Conservation (phyloP, 148 eudicot species). For the Chenopodium suecicum region DNA sequence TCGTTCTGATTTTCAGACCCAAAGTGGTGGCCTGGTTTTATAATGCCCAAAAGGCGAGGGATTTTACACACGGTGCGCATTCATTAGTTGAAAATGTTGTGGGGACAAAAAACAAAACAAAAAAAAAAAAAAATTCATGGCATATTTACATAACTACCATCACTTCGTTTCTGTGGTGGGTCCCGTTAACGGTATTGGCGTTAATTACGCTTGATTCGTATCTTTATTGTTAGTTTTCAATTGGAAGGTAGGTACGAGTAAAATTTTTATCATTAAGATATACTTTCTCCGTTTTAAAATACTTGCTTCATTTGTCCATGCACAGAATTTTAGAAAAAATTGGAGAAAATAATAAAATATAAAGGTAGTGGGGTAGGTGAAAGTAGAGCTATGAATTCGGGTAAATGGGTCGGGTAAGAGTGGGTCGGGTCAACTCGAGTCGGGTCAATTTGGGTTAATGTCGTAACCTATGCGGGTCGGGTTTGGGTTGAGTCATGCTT, state of each 20-base stretch:
- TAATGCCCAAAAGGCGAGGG: constrained; percentile 7
- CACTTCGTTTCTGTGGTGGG: constrained; percentile 3
- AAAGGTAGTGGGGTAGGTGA: no score
- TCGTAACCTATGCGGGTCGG: no score
- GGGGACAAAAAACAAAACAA: not conserved
- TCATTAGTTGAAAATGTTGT: not conserved
- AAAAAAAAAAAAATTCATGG: not conserved
- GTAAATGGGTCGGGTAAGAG: no score
- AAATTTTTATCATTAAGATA: no score
- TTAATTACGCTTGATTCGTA: constrained; percentile 34
- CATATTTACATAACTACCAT: constrained; percentile 37
- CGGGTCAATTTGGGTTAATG: no score
- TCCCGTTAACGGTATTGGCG: constrained; percentile 45
- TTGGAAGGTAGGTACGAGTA: not conserved
- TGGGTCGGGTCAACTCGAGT: no score
- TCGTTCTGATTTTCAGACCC: constrained; percentile 10
- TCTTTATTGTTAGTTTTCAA: constrained; percentile 9
- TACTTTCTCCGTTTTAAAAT: no score
- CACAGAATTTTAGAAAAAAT: no score
- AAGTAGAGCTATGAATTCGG: no score
- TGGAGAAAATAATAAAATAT: no score
- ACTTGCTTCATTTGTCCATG: no score
- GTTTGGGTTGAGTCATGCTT: no score
- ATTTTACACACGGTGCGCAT: not conserved
- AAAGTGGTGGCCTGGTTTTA: constrained; percentile 11